Base-by-base conservation (phyloP, 768 basidiomycete genomes). In the Podaxis sp. region DNA sequence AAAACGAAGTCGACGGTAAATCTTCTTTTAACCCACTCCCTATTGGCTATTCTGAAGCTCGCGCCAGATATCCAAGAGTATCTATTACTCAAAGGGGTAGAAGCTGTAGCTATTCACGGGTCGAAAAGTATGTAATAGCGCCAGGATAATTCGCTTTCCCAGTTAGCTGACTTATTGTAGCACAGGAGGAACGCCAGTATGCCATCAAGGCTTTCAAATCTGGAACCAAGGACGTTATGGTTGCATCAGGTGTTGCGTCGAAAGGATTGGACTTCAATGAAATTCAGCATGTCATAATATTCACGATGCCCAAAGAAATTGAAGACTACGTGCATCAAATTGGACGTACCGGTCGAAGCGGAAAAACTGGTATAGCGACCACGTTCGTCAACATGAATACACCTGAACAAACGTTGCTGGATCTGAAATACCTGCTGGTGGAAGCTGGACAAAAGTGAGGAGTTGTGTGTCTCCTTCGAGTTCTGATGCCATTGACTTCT, bases 261-360 rank as follows among this genome's bases (percentile, higher is more conserved):
- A 98, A 99, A 74, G 97, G 97, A 29, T 85, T 99, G 64, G 97
- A 99, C 75, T 99, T 99, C 76, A 95, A 91, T 74, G 97, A 98
- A 70, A 96, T 99, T 63, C 95, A 98, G 69, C 97, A 98, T 73
- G 96, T 98, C 71, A 98, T 99, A 75, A 98, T 98, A 65, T 99
- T 96, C 74, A 89, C 92, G 33, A 98, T 99, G 97, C 97, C 97
- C 0, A 99, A 98, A 75, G 97, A 99, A 78, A 99, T 99, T 65
- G 97, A 99, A 75, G 97, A 99, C 74, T 99, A 99, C 70, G 96
- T 98, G 55, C 97, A 99, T 79, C 96, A 99, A 75, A 98, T 98
- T 66, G 97, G 97, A 27, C 91, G 97, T 64, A 99, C 97, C 6
- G 97, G 97, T 56, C 88, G 97, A 67, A 94, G 92, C 67, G 97